A percentile compares a stretch with the other conserved stretches of the same genome.
phyloP scores from a whole-genome alignment of 2,329 filamentous ascomycete genomes.

The Colletotrichum limetticola region DNA sequence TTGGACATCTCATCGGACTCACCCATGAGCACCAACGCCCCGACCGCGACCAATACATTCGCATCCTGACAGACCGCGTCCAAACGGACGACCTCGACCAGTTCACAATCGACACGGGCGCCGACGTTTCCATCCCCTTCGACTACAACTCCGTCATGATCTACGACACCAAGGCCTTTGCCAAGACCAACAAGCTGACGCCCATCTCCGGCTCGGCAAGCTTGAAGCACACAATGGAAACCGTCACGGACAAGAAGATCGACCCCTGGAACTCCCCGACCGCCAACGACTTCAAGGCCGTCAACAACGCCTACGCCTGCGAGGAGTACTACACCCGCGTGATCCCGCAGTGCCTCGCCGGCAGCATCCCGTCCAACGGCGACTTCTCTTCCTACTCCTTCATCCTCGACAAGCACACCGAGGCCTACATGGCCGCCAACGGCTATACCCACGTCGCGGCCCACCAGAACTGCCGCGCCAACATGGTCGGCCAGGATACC shows the following conservation, averaged over 20 bases:
- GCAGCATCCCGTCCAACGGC: background rate
- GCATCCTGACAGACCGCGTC: background rate
- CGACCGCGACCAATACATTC: constrained; percentile 7
- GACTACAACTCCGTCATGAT: constrained; percentile 30
- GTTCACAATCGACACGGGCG: background rate
- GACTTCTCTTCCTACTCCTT: constrained; percentile 14
- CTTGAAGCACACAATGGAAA: background rate
- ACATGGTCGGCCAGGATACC: background rate
- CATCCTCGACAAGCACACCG: constrained; percentile 7
- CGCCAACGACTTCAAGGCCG: background rate
- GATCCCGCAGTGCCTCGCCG: constrained; percentile 4
- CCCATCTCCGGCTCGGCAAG: background rate
- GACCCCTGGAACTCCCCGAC: constrained; percentile 6
- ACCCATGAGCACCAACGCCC: constrained; percentile 14
- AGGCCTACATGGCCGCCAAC: constrained; percentile 10
- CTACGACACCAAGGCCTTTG: background rate
- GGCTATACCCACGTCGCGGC: constrained; percentile 11
- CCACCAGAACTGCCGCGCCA: constrained; percentile 16
- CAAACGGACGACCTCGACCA: background rate
- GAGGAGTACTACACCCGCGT: background rate
- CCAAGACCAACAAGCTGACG: background rate
- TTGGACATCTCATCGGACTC: constrained; percentile 17
- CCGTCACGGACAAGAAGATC: background rate
- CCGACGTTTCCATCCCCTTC: constrained; percentile 1
- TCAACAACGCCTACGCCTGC: constrained; percentile 18